Conservation (phyloP, 208 protist species). For the Acanthamoeba quina region DNA sequence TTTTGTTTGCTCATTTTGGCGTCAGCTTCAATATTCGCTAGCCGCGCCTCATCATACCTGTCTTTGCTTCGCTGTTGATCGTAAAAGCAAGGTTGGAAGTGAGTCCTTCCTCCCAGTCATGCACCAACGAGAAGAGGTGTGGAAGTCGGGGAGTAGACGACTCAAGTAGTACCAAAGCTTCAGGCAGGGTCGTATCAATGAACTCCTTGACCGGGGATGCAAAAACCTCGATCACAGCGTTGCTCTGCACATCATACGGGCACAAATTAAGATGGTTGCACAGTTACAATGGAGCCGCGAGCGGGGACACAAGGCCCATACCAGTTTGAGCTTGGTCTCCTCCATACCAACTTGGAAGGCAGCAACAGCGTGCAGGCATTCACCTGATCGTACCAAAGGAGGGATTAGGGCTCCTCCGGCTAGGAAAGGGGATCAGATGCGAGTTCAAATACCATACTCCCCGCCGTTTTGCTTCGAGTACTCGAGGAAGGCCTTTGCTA, state of each 20-base stretch:
- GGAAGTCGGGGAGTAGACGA: background rate
- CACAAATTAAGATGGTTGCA: background rate
- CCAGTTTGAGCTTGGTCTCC: conserved; percentile 2
- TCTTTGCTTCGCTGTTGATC: conserved; percentile 1
- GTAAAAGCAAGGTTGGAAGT: background rate
- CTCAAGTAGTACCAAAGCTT: background rate
- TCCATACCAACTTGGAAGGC: conserved; percentile 9
- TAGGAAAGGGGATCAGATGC: background rate
- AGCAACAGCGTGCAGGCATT: background rate
- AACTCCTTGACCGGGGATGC: conserved; percentile 22
- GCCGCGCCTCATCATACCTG: background rate
- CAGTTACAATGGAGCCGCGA: background rate
- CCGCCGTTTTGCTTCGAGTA: conserved; percentile 22
- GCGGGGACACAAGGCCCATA: background rate
- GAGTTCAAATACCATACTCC: background rate
- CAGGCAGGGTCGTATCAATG: background rate
- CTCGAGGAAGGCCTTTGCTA: conserved; percentile 35
- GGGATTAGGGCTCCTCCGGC: background rate
- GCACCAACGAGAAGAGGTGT: background rate
- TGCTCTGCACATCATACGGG: background rate
- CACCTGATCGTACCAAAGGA: background rate
- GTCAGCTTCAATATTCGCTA: background rate
- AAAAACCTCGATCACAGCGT: conserved; percentile 16
- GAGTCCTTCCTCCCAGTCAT: background rate
- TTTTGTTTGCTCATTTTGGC: conserved; percentile 44